Evolutionary conservation across 2,329 filamentous ascomycete species (phyloP).

Genomic region (Zymoseptoria brevis): DNA sequence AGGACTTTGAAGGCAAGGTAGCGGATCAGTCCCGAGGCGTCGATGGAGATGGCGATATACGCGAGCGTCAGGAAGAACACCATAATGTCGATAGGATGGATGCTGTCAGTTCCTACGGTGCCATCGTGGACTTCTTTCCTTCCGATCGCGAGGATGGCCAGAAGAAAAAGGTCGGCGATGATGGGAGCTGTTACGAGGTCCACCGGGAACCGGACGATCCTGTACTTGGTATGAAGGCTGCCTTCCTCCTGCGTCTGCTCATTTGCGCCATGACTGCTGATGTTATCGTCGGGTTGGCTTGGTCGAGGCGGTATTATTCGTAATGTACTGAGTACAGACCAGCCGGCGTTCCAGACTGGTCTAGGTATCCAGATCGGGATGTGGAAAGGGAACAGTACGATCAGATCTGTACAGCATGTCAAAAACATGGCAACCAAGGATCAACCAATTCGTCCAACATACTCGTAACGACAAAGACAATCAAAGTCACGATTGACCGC

Average conservation of each 20-base stretch:
- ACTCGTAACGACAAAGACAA: constrained; percentile 65
- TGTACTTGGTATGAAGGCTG: constrained; percentile 24
- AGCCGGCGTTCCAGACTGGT: constrained; percentile 37
- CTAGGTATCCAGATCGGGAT: constrained; percentile 55
- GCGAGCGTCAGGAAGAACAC: constrained; percentile 62
- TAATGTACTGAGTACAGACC: constrained; percentile 37
- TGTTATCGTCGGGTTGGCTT: constrained; percentile 10
- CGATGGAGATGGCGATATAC: constrained; percentile 70
- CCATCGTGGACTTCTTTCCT: constrained; percentile 59
- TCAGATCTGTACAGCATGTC: constrained; percentile 45
- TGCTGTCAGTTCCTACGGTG: constrained; percentile 57
- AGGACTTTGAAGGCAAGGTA: constrained; percentile 64
- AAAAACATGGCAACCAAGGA: background rate
- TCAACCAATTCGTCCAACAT: constrained; percentile 32
- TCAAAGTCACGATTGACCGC: constrained; percentile 62
- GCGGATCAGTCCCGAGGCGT: constrained; percentile 64
- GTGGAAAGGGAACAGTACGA: constrained; percentile 62
- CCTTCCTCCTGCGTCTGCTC: constrained; percentile 19
- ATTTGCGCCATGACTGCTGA: constrained; percentile 22
- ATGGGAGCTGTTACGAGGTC: constrained; percentile 65
- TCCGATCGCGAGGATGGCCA: constrained; percentile 62
- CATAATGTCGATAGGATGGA: constrained; percentile 66
- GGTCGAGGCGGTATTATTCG: constrained; percentile 48
- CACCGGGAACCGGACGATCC: constrained; percentile 47
- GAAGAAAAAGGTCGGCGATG: constrained; percentile 62